Conservation (phyloP, 768 basidiomycete species). For the Lactarius indigo region DNA sequence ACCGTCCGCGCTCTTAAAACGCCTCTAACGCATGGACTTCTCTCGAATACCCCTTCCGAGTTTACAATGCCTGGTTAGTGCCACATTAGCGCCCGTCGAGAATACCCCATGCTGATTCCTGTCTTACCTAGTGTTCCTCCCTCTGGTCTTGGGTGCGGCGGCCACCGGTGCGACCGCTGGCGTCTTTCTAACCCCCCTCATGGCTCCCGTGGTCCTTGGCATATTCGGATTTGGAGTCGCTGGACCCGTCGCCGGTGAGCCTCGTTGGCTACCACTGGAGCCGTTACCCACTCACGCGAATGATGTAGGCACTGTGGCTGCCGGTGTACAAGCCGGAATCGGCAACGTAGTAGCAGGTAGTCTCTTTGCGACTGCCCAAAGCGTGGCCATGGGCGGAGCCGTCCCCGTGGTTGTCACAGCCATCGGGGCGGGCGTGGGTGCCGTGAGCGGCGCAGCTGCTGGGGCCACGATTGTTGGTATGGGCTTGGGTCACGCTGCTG, state of each 20-base stretch:
- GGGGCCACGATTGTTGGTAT: not conserved
- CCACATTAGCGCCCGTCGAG: not conserved
- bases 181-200: not conserved
- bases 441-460: not conserved
- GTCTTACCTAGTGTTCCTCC: not conserved
- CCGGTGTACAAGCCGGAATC: not conserved
- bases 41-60: not conserved
- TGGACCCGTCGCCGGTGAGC: constrained; percentile 11
- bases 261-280: not conserved
- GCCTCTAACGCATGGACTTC: too few relatives aligned
- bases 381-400: not conserved
- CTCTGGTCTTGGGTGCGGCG: not conserved
- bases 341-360: not conserved
- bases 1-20: too few relatives aligned
- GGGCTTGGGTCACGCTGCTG: not conserved
- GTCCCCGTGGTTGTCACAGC: not conserved
- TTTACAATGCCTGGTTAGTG: not conserved
- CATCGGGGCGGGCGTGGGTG: not conserved
- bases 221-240: constrained; percentile 4
- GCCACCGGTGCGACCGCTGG: not conserved
- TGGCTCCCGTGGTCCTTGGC: not conserved
- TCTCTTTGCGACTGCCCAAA: constrained; percentile 3
- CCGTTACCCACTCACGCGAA: not conserved
- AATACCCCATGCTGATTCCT: not conserved
- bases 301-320: constrained; percentile 7